Evolutionary conservation across 1,284 basidiomycete species (phyloP).

Genomic region (Tilletia indica): DNA sequence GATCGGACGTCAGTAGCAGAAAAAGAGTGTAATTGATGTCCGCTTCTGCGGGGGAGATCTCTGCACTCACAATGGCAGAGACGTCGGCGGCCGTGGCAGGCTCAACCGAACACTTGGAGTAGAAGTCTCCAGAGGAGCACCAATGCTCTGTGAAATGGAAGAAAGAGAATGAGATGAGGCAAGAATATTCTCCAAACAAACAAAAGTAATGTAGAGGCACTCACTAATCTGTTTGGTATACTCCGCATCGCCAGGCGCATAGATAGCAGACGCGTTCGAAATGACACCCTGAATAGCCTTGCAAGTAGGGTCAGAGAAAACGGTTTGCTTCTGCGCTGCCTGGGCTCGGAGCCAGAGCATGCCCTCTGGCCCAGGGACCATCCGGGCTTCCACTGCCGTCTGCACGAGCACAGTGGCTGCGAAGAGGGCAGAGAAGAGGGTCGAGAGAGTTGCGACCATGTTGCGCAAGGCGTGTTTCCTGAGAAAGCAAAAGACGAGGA

Average conservation of each 20-base stretch:
- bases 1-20: neutral
- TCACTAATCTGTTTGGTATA: constrained; percentile 7
- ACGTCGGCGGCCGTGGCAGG: constrained; percentile 23
- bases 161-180: neutral
- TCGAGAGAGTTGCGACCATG: no score
- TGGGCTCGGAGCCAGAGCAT: no score
- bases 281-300: constrained; percentile 8
- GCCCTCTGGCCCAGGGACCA: no score
- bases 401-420: no score
- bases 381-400: no score
- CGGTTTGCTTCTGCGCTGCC: neutral
- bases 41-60: no score
- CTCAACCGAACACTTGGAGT: constrained; percentile 22
- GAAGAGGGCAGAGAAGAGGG: no score
- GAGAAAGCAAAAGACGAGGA: no score
- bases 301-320: constrained; percentile 13
- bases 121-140: constrained; percentile 5
- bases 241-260: neutral
- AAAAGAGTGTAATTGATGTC: neutral
- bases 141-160: neutral
- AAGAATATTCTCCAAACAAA: neutral
- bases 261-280: constrained; percentile 20
- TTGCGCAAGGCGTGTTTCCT: no score
- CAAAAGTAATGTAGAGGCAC: neutral
- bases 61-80: constrained; percentile 22